Evolutionary conservation across 1,284 basidiomycete species (phyloP).

Genomic region (Heterobasidion irregulare): DNA sequence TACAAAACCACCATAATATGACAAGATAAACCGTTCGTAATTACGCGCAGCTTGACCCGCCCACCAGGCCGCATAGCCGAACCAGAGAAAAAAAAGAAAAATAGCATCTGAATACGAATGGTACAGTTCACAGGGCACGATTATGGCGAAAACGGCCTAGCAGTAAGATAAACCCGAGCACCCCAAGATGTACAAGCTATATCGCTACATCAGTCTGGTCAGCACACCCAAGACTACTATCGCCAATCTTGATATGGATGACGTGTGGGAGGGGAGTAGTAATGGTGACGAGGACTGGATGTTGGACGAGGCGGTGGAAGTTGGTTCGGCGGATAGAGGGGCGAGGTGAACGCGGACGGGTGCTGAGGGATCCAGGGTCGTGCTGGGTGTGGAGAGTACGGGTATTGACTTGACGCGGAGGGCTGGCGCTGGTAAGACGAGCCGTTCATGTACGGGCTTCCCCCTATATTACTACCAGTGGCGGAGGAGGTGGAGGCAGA

Average conservation of each 20-base stretch:
- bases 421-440: slow-evolving; percentile 6
- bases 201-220: neutral
- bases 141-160: neutral
- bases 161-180: neutral
- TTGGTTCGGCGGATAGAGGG: neutral
- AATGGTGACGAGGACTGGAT: neutral
- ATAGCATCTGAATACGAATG: too few relatives aligned
- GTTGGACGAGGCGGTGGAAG: neutral
- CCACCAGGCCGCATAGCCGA: too few relatives aligned
- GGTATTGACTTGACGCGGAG: neutral
- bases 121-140: too few relatives aligned
- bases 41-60: too few relatives aligned
- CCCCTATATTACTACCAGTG: slow-evolving; percentile 10
- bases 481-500: slow-evolving; percentile 7
- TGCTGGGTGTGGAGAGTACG: neutral
- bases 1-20: too few relatives aligned
- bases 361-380: neutral
- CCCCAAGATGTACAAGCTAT: neutral
- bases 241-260: neutral
- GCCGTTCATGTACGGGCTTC: slow-evolving; percentile 13
- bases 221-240: neutral
- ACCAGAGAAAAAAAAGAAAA: too few relatives aligned
- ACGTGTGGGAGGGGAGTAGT: neutral
- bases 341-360: neutral
- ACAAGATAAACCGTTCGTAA: too few relatives aligned